Evolutionary conservation across 192 early-diverging fungal genomes (phyloP).

Genomic region (Coemansia interrupta): DNA sequence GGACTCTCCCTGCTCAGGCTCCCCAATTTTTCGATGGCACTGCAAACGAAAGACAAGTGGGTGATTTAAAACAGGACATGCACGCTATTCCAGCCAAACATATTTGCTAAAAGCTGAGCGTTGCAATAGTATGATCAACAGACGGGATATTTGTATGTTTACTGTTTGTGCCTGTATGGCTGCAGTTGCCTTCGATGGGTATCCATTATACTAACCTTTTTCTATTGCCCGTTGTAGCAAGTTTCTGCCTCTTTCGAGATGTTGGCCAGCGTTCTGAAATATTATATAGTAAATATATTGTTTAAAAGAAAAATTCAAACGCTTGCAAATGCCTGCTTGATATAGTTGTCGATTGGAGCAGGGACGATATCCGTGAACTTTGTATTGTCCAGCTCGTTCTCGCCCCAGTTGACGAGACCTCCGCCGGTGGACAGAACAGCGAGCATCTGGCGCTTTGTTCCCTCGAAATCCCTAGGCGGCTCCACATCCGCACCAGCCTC

Average conservation of each 20-base stretch:
- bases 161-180: too few relatives aligned
- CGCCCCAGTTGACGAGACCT: background rate
- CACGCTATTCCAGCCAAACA: background rate
- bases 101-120: background rate
- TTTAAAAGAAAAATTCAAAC: background rate
- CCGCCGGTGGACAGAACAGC: constrained; percentile 5
- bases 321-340: background rate
- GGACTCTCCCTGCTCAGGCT: background rate
- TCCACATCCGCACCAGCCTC: background rate
- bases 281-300: too few relatives aligned
- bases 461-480: background rate
- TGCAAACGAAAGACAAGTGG: too few relatives aligned
- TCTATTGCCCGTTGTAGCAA: too few relatives aligned
- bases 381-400: background rate
- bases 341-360: background rate
- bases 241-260: too few relatives aligned
- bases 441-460: constrained; percentile 1
- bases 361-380: constrained; percentile 1
- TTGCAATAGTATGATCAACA: background rate
- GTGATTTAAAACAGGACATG: background rate
- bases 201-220: too few relatives aligned
- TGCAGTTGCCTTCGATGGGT: too few relatives aligned
- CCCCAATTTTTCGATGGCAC: background rate
- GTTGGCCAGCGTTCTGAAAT: too few relatives aligned
- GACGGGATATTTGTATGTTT: too few relatives aligned